Base-by-base conservation (phyloP, 2,329 filamentous ascomycete genomes). In the Geosmithia morbida region DNA sequence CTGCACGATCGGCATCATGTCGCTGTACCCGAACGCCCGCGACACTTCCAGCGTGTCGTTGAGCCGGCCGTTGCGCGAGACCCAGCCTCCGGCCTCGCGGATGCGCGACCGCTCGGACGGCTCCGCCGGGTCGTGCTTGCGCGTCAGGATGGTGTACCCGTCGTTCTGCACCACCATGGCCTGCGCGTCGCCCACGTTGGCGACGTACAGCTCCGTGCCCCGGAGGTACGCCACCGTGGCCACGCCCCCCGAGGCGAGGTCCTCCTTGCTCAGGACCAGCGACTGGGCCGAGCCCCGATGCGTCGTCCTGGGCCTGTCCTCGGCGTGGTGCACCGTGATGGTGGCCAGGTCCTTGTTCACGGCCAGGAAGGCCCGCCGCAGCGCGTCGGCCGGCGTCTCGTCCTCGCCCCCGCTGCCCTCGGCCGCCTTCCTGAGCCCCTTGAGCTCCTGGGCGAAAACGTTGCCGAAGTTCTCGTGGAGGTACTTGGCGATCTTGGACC, bases 401-500 rank as follows among this genome's bases (percentile, higher is more conserved):
- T 77, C 70, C 30, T 74, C 65, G 41, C 41, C n/a, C 11, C 33
- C 33, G 33, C 33, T 16, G 33, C 33, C 33, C 14, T 11, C 33
- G 33, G 11, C 33, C n/a, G 77, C 68, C 8, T 67, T 69, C 56
- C 83, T 84, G 40, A 94, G 61, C 49, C 72, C 77, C 53, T 87
- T 87, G 46, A 98, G 65, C 64, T 98, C 90, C 48, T 83, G 75
- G 6, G 78, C 77, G 57, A 98, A 92, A 16, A 87, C 83, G 50
- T 83, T 76, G 20, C 86, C 85, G 63, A 98, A 96, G 59, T 96
- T 90, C 66, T 98, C 92, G 59, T 98, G 90, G 29, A 98, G 70
- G 57, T 87, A 98, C 61, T 96, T 97, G 53, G 92, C 89, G 55
- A 98, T 87, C 67, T 94, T 94, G 51, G 89, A 96, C 42, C 92